Percentiles rank a stretch among this genome's conserved stretches.
Evolutionary conservation across 2,329 filamentous ascomycete species (phyloP).

Genomic region (Cadophora malorum): DNA sequence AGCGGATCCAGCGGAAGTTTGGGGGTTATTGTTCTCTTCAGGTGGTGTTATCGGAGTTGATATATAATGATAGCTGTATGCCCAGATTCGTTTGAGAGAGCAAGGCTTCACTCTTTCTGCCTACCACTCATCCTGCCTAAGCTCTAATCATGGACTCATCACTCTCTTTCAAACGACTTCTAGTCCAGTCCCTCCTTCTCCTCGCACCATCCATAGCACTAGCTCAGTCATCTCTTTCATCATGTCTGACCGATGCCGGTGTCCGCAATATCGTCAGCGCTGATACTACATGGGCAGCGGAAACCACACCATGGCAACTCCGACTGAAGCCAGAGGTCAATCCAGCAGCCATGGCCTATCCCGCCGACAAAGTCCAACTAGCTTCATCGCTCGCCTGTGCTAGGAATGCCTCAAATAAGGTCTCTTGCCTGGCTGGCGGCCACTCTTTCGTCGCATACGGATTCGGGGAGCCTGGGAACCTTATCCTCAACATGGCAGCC

Average conservation of each 20-base stretch:
- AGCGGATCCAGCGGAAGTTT: not conserved
- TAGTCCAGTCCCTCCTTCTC: slow-evolving; percentile 18
- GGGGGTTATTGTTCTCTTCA: not conserved
- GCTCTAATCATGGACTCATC: slow-evolving; percentile 10
- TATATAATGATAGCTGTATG: not conserved
- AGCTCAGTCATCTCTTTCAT: slow-evolving; percentile 10
- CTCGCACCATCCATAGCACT: slow-evolving; percentile 5
- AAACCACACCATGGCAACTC: slow-evolving; percentile 28
- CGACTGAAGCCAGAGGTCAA: slow-evolving; percentile 21
- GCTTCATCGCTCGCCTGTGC: slow-evolving; percentile 26
- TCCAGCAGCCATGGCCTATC: slow-evolving; percentile 25
- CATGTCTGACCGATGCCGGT: slow-evolving; percentile 24
- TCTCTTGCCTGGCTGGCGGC: slow-evolving; percentile 25
- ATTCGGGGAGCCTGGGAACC: slow-evolving; percentile 26
- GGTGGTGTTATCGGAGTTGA: not conserved
- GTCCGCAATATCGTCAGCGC: slow-evolving; percentile 13
- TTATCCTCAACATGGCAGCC: slow-evolving; percentile 27
- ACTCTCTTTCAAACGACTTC: slow-evolving; percentile 18
- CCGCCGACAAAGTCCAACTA: slow-evolving; percentile 19
- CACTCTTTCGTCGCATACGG: slow-evolving; percentile 31
- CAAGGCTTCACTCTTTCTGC: not conserved
- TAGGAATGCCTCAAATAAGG: slow-evolving; percentile 22
- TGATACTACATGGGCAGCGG: slow-evolving; percentile 20
- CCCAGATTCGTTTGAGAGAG: not conserved
- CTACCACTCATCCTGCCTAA: not conserved